phyloP scores from a whole-genome alignment of 177 flowering plant species.

The Tripterygium wilfordii region DNA sequence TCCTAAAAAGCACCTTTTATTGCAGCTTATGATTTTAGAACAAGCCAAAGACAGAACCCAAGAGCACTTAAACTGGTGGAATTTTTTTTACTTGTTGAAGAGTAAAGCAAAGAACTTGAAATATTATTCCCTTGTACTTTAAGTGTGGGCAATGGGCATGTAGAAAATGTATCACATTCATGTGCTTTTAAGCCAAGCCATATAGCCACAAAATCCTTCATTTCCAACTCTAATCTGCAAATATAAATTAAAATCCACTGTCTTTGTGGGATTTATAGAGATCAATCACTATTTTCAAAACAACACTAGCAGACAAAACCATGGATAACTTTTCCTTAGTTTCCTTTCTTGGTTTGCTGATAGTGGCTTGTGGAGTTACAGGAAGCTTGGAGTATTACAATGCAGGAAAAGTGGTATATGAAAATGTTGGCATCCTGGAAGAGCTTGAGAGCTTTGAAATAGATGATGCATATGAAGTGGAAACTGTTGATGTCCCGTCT shows the following conservation, averaged over 20 bases:
- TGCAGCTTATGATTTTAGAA: neutral
- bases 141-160: constrained; percentile 66
- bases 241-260: constrained; percentile 48
- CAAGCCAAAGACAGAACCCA: constrained; percentile 3
- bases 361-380: constrained; percentile 21
- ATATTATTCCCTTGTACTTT: constrained; percentile 64
- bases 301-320: constrained; percentile 11
- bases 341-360: constrained; percentile 39
- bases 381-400: constrained; percentile 19
- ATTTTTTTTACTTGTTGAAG: constrained; percentile 35
- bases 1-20: neutral
- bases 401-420: constrained; percentile 21
- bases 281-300: constrained; percentile 18
- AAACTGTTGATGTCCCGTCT: constrained; percentile 23
- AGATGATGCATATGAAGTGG: constrained; percentile 39
- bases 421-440: constrained; percentile 20
- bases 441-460: constrained; percentile 44
- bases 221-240: constrained; percentile 41
- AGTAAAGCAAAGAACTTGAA: constrained; percentile 69
- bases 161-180: constrained; percentile 45
- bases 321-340: constrained; percentile 49
- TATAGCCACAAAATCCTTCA: constrained; percentile 31
- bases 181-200: constrained; percentile 94
- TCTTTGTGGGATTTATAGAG: constrained; percentile 27
- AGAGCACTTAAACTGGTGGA: constrained; percentile 13